Conservation (phyloP, 352 stramenopile species). For the Pythium rishiriense region DNA sequence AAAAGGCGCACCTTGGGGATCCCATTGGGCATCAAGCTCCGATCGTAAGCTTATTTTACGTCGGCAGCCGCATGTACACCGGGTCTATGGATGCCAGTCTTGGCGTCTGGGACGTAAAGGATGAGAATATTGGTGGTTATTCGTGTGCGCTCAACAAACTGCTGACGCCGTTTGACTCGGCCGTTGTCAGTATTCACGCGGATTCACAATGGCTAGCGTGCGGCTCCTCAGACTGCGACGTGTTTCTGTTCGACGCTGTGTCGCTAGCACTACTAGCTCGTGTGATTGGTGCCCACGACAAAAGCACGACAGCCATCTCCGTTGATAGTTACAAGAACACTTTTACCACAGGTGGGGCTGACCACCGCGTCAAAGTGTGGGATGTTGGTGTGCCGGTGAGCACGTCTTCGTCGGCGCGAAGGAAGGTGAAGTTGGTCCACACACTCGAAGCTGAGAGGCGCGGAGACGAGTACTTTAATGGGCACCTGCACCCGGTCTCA, state of each 20-base stretch:
- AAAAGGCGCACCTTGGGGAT: constrained; percentile 63
- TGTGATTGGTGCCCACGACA: constrained; percentile 53
- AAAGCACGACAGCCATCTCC: constrained; percentile 46
- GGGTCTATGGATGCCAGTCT: constrained; percentile 63
- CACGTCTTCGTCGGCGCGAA: constrained; percentile 28
- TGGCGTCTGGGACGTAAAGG: constrained; percentile 65
- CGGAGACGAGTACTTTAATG: constrained; percentile 49
- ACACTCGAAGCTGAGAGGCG: constrained; percentile 42
- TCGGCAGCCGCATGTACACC: constrained; percentile 65
- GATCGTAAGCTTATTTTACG: constrained; percentile 68
- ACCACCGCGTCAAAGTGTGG: constrained; percentile 73
- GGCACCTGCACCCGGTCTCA: constrained; percentile 53
- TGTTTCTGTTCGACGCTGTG: constrained; percentile 63
- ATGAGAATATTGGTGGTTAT: constrained; percentile 51
- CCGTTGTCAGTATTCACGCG: constrained; percentile 66
- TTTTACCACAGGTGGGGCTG: constrained; percentile 55
- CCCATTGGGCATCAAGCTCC: constrained; percentile 62
- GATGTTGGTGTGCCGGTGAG: constrained; percentile 29
- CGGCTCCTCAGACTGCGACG: constrained; percentile 65
- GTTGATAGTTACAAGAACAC: constrained; percentile 46
- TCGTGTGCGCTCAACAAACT: constrained; percentile 47
- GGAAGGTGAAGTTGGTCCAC: constrained; percentile 35
- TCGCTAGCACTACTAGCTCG: constrained; percentile 46
- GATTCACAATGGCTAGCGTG: constrained; percentile 57
- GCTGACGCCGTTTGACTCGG: constrained; percentile 69